Evolutionary conservation across 2,329 filamentous ascomycete genomes (phyloP), one percentile per base, ranked within the genome.

Genomic region (Cladosporium sp.): DNA sequence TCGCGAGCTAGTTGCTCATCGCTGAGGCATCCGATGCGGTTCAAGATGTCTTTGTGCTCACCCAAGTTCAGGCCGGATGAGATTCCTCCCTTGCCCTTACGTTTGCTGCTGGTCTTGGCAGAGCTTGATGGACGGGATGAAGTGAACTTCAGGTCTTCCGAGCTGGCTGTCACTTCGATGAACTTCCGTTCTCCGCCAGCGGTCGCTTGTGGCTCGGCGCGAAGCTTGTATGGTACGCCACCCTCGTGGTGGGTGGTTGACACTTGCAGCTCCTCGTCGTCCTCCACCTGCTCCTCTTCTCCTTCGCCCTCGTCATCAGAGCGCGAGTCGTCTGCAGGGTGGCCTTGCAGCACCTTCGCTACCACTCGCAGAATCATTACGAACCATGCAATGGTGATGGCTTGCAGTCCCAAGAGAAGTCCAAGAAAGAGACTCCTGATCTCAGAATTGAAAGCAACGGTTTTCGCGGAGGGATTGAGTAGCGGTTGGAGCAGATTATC

Each of bases 311-410:
- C 91, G 62, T 91, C 90, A 65, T 97, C 93, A 62, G 90, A 96
- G 57, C 94, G 85, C 17, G 85, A 83, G 69, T 99, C 94, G 62
- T 97, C 91, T 4, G 93, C 91, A 32, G 84, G 80, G 36, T 81
- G 83, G 32, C 93, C 92, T 51, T 81, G 83, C 35, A 97, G 70
- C 5, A 97, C 91, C 60, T 87, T 86, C 61, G 88, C 80, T 20
- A 91, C 91, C 2, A 99, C 89, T 58, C 86, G 84, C 37, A 92
- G 74, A 64, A 97, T 96, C 85, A 96, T 89, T 61, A 79, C 81
- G 69, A 97, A 96, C 94, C 94, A 97, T 61, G 89, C 80, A 35
- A 96, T 77, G 32, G 89, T 91, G 54, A 99, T 82, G 20, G 80
- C 77, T 73, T 97, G 91, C 20, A 99, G 80, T 36, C 87, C 82